These are phyloP conservation scores for Talaromyces atroroseus DNA, from an alignment of 2,329 filamentous ascomycete species.

Conservation along the genomic window DNA sequence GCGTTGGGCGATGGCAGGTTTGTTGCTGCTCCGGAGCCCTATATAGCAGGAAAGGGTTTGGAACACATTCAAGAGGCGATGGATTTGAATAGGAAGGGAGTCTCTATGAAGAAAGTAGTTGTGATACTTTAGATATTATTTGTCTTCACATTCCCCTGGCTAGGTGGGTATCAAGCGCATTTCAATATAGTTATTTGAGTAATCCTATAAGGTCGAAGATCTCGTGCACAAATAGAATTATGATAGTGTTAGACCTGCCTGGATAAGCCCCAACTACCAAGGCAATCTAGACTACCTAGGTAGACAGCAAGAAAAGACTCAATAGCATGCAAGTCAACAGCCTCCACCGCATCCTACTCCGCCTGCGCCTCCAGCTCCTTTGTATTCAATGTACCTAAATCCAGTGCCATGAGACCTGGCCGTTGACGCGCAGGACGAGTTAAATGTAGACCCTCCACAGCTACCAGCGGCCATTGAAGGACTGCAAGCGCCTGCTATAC, in stretches of 20 bases:
- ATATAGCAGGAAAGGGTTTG: slow-evolving; percentile 40
- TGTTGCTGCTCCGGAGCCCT: slow-evolving; percentile 35
- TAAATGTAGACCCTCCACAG: slow-evolving; percentile 6
- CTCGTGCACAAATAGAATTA: too few relatives aligned
- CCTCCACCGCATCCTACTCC: slow-evolving; percentile 21
- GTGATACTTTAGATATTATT: slow-evolving; percentile 18
- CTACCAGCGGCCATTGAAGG: slow-evolving; percentile 5
- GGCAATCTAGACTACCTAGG: too few relatives aligned
- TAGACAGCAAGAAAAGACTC: too few relatives aligned
- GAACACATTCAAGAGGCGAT: slow-evolving; percentile 39
- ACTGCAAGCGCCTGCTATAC: slow-evolving; percentile 2
- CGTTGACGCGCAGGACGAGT: not conserved
- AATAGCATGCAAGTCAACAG: slow-evolving; percentile 13
- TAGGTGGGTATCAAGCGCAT: too few relatives aligned
- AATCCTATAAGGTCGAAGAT: too few relatives aligned
- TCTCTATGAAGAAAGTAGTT: slow-evolving; percentile 42
- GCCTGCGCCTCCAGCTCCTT: slow-evolving; percentile 8
- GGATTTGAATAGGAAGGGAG: slow-evolving; percentile 33
- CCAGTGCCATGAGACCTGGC: not conserved
- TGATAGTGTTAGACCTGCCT: too few relatives aligned
- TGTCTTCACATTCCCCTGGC: too few relatives aligned
- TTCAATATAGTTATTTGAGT: too few relatives aligned
- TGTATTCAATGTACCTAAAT: not conserved
- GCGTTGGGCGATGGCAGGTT: slow-evolving; percentile 35
- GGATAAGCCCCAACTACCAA: too few relatives aligned